Conservation (phyloP, 2,329 filamentous ascomycete species). For the Sarocladium kiliense region DNA sequence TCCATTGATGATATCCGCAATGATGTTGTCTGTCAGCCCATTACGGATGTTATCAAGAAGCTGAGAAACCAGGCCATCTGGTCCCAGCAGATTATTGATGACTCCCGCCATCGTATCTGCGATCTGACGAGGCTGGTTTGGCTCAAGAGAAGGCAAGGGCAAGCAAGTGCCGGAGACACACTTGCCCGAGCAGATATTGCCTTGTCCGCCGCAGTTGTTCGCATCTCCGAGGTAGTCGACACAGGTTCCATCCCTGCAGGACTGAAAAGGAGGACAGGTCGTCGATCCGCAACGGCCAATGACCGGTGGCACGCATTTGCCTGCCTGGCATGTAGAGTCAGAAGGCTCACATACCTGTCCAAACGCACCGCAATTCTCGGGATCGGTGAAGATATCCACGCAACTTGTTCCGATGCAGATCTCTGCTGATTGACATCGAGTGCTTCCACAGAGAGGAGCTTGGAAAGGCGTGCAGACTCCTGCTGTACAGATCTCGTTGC, state of each 20-base stretch:
- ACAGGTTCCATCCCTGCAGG: neutral
- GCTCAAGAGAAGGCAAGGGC: neutral
- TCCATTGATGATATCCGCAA: neutral
- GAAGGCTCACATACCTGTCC: neutral
- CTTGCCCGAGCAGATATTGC: neutral
- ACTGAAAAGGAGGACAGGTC: neutral
- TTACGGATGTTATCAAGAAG: neutral
- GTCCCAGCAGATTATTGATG: neutral
- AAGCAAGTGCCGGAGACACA: conserved; percentile 5
- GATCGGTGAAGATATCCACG: conserved; percentile 4
- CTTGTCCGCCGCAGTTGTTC: conserved; percentile 5
- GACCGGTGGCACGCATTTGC: conserved; percentile 4
- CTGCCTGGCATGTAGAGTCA: neutral
- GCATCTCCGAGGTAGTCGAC: neutral
- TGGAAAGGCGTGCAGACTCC: conserved; percentile 5
- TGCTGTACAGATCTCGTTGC: neutral
- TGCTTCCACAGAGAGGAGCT: neutral
- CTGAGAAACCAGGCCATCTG: neutral
- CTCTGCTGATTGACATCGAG: neutral
- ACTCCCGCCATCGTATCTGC: neutral
- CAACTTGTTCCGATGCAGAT: neutral
- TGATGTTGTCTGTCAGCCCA: neutral
- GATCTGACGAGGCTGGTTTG: neutral
- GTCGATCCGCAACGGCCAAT: neutral
- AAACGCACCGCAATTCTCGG: neutral